Conservation (phyloP, 2,329 filamentous ascomycete genomes). For the Nothophoma quercina region DNA sequence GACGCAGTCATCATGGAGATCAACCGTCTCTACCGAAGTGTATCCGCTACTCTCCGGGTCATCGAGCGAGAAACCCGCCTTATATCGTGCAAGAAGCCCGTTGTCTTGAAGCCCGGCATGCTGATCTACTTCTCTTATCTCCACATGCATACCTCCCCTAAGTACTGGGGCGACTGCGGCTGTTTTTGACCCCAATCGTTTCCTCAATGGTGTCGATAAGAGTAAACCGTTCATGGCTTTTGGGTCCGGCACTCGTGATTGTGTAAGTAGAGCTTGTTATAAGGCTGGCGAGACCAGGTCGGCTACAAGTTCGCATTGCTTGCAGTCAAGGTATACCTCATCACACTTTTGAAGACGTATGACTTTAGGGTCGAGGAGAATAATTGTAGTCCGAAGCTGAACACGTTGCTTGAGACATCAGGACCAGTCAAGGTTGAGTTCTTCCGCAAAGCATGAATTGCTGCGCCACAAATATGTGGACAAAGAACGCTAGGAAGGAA, state of each 20-base stretch:
- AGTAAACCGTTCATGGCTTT: constrained; percentile 1
- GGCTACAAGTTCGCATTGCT: constrained; percentile 9
- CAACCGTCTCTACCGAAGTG: constrained; percentile 7
- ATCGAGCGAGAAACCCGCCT: constrained; percentile 4
- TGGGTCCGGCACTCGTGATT: constrained; percentile 2
- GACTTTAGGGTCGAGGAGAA: not conserved
- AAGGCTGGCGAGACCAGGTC: not conserved
- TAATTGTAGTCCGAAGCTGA: constrained; percentile 1
- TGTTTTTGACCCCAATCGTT: not conserved
- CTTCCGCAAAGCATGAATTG: not conserved
- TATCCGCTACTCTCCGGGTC: constrained; percentile 11
- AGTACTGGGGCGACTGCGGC: constrained; percentile 4
- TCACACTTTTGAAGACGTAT: constrained; percentile 5
- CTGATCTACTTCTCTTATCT: constrained; percentile 9
- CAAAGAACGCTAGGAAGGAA: no score
- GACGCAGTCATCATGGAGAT: constrained; percentile 10
- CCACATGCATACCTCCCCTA: constrained; percentile 6
- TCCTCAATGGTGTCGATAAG: not conserved
- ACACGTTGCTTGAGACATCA: constrained; percentile 7
- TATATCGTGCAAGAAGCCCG: not conserved
- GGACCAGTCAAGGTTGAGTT: constrained; percentile 2
- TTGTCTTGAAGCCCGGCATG: constrained; percentile 9
- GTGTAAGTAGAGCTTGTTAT: not conserved
- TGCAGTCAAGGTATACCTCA: constrained; percentile 6
- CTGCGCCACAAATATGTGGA: not conserved